These are phyloP conservation scores for Suhomyces prunicola DNA, from an alignment of 805 yeast genomes.

Conservation along the genomic window DNA sequence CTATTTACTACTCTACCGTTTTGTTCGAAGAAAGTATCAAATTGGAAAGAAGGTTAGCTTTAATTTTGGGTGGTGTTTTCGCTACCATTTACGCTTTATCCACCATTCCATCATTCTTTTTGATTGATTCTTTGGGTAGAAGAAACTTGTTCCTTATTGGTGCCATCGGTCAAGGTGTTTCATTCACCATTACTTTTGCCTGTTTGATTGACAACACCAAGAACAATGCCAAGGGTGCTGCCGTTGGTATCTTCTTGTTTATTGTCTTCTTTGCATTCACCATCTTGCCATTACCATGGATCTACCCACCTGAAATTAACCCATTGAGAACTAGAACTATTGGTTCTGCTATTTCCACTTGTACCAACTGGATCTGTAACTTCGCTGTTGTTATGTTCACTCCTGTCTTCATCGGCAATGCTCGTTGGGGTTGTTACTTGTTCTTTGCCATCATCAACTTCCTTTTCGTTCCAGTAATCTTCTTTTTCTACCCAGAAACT, in stretches of 20 bases:
- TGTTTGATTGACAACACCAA: constrained; percentile 33
- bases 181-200: constrained; percentile 41
- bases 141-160: constrained; percentile 45
- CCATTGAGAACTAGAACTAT: constrained; percentile 46
- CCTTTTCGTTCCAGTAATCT: constrained; percentile 36
- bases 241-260: constrained; percentile 44
- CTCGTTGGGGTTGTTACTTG: constrained; percentile 41
- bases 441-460: constrained; percentile 42
- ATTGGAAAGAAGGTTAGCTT: constrained; percentile 48
- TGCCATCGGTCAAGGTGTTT: constrained; percentile 39
- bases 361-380: constrained; percentile 45
- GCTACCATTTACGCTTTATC: constrained; percentile 58
- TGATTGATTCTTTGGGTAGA: constrained; percentile 43
- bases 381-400: constrained; percentile 47
- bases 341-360: constrained; percentile 42
- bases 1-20: constrained; percentile 62
- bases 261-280: constrained; percentile 44
- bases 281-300: constrained; percentile 45
- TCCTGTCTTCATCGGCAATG: constrained; percentile 37
- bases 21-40: constrained; percentile 52
- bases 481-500: constrained; percentile 46
- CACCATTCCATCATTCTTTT: constrained; percentile 44
- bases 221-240: constrained; percentile 42
- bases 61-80: constrained; percentile 64
- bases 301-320: constrained; percentile 47